Evolutionary conservation across 352 stramenopile species (phyloP).

Genomic region (Pythium utonaiense): DNA sequence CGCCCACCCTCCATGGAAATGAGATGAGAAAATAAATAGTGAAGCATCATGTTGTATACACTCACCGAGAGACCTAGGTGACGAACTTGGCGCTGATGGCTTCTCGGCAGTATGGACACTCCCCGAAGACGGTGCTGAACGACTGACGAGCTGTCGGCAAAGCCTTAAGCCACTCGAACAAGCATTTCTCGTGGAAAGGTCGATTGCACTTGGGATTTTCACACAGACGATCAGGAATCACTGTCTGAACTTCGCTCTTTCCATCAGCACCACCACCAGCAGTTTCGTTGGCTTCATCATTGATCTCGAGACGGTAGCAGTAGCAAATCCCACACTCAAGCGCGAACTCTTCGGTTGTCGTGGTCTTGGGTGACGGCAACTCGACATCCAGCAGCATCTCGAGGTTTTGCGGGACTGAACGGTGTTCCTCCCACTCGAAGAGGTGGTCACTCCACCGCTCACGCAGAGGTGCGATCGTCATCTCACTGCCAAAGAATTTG

Average conservation of each 20-base stretch:
- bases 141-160: slow-evolving; percentile 85
- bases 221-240: slow-evolving; percentile 81
- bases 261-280: neutral
- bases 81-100: slow-evolving; percentile 79
- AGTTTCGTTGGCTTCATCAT: slow-evolving; percentile 12
- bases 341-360: slow-evolving; percentile 60
- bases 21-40: neutral
- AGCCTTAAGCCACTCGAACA: slow-evolving; percentile 89
- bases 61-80: slow-evolving; percentile 12
- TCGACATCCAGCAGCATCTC: slow-evolving; percentile 48
- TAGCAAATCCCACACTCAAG: slow-evolving; percentile 90
- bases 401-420: slow-evolving; percentile 61
- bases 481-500: slow-evolving; percentile 75
- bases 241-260: slow-evolving; percentile 13
- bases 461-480: slow-evolving; percentile 41
- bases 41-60: neutral
- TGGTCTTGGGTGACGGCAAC: slow-evolving; percentile 55
- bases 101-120: slow-evolving; percentile 89
- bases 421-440: slow-evolving; percentile 58
- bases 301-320: slow-evolving; percentile 61
- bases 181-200: slow-evolving; percentile 84
- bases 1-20: neutral
- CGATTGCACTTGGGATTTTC: slow-evolving; percentile 83
- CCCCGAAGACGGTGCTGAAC: slow-evolving; percentile 88
- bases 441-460: slow-evolving; percentile 57